Percentiles rank a stretch among this genome's conserved stretches.
Evolutionary conservation across 345 rosid genomes (phyloP).

Genomic region (Angophora floribunda): DNA sequence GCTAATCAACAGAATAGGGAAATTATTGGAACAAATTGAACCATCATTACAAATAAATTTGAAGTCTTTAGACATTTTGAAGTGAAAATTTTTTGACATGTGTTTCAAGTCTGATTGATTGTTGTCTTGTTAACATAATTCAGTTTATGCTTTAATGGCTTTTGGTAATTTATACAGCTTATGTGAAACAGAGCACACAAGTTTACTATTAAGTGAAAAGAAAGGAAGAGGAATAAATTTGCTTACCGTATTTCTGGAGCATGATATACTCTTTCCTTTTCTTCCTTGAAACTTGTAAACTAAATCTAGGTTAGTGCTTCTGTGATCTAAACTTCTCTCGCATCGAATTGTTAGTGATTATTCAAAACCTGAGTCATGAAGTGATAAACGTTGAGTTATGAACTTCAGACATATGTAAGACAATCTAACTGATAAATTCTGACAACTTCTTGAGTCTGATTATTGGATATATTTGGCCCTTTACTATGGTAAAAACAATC

Average conservation of each 20-base stretch:
- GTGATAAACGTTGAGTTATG: neutral
- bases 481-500: neutral
- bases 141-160: neutral
- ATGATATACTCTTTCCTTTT: neutral
- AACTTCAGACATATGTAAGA: neutral
- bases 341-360: neutral
- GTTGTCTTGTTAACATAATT: neutral
- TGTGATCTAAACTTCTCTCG: neutral
- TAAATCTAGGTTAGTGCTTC: neutral
- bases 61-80: neutral
- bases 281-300: neutral
- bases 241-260: neutral
- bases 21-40: neutral
- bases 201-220: neutral
- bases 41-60: neutral
- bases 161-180: neutral
- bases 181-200: neutral
- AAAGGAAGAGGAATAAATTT: neutral
- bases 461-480: neutral
- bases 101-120: neutral
- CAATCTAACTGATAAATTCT: neutral
- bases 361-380: neutral
- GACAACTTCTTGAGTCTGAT: neutral
- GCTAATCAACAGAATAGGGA: neutral
- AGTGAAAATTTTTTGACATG: neutral